Evolutionary conservation across 805 yeast genomes (phyloP).

Genomic region (Schizosaccharomyces pombe): DNA sequence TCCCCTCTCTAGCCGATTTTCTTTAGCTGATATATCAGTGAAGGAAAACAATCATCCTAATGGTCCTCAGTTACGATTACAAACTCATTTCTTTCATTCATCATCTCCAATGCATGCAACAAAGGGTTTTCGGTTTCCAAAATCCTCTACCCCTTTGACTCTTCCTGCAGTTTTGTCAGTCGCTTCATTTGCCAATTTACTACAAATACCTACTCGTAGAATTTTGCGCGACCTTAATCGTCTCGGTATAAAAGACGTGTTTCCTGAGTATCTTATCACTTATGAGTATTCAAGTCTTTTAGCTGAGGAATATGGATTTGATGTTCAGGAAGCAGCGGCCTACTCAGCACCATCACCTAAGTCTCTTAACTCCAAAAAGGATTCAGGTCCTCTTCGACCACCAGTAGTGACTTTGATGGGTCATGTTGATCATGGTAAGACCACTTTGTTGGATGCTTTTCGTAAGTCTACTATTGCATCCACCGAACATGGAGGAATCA

Average conservation of each 20-base stretch:
- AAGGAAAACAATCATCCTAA: no score
- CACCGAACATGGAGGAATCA: constrained; percentile 84
- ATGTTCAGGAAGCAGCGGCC: constrained; percentile 29
- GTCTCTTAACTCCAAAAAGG: constrained; percentile 12
- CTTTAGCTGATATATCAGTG: no score
- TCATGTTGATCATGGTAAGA: constrained; percentile 95
- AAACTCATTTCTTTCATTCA: no score
- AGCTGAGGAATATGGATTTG: constrained; percentile 72
- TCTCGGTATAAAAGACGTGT: not conserved
- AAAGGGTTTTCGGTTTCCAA: not conserved
- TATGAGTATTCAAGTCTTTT: constrained; percentile 65
- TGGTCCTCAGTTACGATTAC: no score
- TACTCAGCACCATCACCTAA: constrained; percentile 27
- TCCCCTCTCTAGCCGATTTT: no score
- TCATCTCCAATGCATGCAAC: no score
- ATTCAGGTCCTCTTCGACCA: constrained; percentile 39
- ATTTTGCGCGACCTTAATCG: not conserved
- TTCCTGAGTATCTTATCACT: constrained; percentile 27
- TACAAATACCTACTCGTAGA: not conserved
- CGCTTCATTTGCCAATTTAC: not conserved
- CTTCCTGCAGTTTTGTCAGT: not conserved
- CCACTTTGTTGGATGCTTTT: constrained; percentile 71
- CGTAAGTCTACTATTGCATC: constrained; percentile 66
- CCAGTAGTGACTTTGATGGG: constrained; percentile 97
- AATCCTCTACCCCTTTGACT: not conserved